Evolutionary conservation across 176 grass and related monocot genomes (phyloP), one percentile per base, ranked within the genome.

Genomic region (Aegilops bicornis): DNA sequence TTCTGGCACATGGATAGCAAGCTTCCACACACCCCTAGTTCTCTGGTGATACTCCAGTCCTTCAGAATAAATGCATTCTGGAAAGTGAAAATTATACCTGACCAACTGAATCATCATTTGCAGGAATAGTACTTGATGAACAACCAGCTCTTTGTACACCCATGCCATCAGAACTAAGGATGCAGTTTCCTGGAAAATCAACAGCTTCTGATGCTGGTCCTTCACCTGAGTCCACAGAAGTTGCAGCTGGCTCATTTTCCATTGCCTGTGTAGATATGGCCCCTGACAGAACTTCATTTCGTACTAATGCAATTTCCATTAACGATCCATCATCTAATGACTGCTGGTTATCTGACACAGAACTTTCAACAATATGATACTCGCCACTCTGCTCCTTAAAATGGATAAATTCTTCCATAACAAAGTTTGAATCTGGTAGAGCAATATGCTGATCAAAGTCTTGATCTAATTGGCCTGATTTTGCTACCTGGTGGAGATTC

Each of bases 371-470:
- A 50, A 27, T 50, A 89, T 73, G 58, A 67, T 35, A 32, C 72
- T 31, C 35, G 43, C 39, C 45, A 84, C 6, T 73, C 69, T 80
- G 86, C 59, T 85, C 86, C 62, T 70, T 76, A 30, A 90, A 85
- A 83, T 86, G 76, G 64, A 64, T 86, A 56, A 95, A 92, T 62
- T 92, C 83, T 64, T 98, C 85, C 60, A 90, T 31, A 37, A 69
- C 63, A 56, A 95, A 98, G 50, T 58, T 54, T 62, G 85, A 90
- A 89, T 92, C 89, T 40, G 87, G 85, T 64, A 93, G 75, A 84
- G 73, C 74, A 82, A 85, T 79, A 24, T 37, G 16, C n/a, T 1
- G 82, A 87, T 93, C 86, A 87, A 90, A 83, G 43, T 77, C 84
- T 12, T 33, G 72, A 64, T 83, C 77, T 85, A 92, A 86, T 64